These are phyloP conservation scores for Arbutus unedo DNA, from an alignment of 148 eudicot genomes.

Conservation along the genomic window DNA sequence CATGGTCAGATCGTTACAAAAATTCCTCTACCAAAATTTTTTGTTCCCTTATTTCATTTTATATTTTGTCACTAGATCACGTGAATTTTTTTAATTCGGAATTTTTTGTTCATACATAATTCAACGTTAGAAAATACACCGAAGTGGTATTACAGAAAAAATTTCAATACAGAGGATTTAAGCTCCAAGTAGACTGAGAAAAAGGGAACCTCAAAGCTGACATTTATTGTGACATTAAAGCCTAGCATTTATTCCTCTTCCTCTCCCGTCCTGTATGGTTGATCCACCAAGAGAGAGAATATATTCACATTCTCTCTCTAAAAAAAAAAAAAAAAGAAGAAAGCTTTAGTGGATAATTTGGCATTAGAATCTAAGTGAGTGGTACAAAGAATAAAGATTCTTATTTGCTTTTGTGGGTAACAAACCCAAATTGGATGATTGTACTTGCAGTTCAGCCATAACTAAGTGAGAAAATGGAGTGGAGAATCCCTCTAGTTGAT, in stretches of 20 bases:
- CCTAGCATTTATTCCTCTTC: constrained; percentile 15
- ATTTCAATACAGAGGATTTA: too few relatives aligned
- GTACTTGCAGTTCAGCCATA: background rate
- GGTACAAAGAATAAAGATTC: background rate
- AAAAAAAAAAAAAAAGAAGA: background rate
- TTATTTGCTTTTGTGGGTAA: background rate
- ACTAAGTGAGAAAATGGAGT: background rate
- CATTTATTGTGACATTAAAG: background rate
- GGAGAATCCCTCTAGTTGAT: background rate
- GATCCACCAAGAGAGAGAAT: constrained; percentile 16
- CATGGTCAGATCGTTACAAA: too few relatives aligned
- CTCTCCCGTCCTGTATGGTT: background rate
- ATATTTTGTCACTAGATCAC: too few relatives aligned
- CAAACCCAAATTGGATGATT: constrained; percentile 11
- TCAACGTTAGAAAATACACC: too few relatives aligned
- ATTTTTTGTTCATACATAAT: too few relatives aligned
- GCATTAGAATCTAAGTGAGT: constrained; percentile 18
- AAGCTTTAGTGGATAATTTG: background rate
- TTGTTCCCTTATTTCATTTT: too few relatives aligned
- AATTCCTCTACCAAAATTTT: too few relatives aligned
- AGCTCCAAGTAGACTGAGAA: background rate
- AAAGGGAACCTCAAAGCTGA: background rate
- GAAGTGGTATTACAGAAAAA: too few relatives aligned
- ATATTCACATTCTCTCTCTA: constrained; percentile 16
- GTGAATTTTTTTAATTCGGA: too few relatives aligned